Percentiles rank a stretch among this genome's conserved stretches.
Evolutionary conservation across 169 alveolate species (phyloP).

Genomic region (Sarcocystis neurona): DNA sequence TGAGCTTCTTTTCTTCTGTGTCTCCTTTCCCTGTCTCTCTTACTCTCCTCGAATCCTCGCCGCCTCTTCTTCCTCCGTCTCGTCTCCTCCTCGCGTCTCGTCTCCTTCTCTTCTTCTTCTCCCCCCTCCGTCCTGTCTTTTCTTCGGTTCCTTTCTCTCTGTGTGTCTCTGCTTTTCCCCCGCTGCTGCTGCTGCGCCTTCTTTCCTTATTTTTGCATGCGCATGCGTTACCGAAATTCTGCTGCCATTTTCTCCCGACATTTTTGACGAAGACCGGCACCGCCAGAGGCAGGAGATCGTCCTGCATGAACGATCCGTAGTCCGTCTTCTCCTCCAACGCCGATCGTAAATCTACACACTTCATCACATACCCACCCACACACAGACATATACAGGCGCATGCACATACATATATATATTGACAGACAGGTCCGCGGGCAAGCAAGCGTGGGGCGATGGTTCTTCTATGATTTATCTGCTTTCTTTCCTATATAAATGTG

Average conservation of each 20-base stretch:
- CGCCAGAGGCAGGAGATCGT: conserved; percentile 92
- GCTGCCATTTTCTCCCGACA: conserved; percentile 95
- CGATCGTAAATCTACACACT: conserved; percentile 77
- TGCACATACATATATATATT: too few relatives aligned
- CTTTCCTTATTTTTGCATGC: too few relatives aligned
- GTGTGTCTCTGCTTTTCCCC: too few relatives aligned
- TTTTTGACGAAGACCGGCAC: conserved; percentile 88
- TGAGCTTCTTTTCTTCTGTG: too few relatives aligned
- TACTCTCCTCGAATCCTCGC: not conserved
- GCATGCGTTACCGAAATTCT: conserved; percentile 85
- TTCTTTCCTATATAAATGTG: not conserved
- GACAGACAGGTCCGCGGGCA: not conserved
- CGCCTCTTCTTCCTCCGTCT: not conserved
- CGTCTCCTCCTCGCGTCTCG: not conserved
- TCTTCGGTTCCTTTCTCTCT: too few relatives aligned
- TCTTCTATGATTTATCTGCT: not conserved
- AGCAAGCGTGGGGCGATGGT: not conserved
- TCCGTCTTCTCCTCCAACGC: conserved; percentile 98
- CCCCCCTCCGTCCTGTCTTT: not conserved
- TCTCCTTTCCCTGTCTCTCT: too few relatives aligned
- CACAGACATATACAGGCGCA: not conserved
- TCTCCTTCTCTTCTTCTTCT: not conserved
- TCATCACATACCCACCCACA: not conserved
- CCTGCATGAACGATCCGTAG: conserved; percentile 93
- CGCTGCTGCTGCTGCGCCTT: too few relatives aligned